A percentile compares a stretch with the other conserved stretches of the same genome.
Evolutionary conservation across 2,329 filamentous ascomycete species (phyloP).

Genomic region (Cytospora piceicola): DNA sequence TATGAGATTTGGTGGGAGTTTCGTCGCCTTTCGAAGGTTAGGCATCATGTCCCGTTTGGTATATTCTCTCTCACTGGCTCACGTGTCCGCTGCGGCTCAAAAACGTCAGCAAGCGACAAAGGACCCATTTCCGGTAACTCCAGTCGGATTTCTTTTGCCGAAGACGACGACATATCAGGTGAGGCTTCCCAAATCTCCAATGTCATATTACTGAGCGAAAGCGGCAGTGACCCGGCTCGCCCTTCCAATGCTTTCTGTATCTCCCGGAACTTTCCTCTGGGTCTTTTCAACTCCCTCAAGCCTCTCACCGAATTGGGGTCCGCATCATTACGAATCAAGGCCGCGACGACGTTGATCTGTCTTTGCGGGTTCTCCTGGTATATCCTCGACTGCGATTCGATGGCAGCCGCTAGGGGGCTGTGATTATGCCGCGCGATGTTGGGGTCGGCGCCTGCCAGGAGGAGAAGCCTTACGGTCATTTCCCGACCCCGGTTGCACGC

Average conservation of each 20-base stretch:
- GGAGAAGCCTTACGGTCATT: constrained; percentile 15
- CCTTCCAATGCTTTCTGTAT: constrained; percentile 15
- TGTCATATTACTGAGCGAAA: background rate
- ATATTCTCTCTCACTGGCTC: background rate
- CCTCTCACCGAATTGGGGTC: background rate
- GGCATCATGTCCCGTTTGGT: background rate
- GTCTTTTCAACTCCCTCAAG: background rate
- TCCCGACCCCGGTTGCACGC: constrained; percentile 17
- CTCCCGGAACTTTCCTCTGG: constrained; percentile 4
- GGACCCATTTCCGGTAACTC: constrained; percentile 8
- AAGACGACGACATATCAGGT: constrained; percentile 1
- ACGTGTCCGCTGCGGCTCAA: background rate
- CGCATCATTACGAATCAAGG: constrained; percentile 12
- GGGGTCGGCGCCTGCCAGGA: constrained; percentile 20
- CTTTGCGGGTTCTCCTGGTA: constrained; percentile 3
- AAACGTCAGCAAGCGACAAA: background rate
- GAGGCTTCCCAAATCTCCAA: background rate
- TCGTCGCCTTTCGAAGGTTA: background rate
- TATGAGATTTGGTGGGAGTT: no score
- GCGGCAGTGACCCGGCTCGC: background rate
- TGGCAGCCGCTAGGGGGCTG: constrained; percentile 10
- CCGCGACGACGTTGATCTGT: constrained; percentile 6
- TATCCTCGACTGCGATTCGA: constrained; percentile 5
- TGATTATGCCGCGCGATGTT: constrained; percentile 3
- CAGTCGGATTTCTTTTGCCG: background rate